Conservation (phyloP, 108 stramenopile species). For the Fragilaria radians region DNA sequence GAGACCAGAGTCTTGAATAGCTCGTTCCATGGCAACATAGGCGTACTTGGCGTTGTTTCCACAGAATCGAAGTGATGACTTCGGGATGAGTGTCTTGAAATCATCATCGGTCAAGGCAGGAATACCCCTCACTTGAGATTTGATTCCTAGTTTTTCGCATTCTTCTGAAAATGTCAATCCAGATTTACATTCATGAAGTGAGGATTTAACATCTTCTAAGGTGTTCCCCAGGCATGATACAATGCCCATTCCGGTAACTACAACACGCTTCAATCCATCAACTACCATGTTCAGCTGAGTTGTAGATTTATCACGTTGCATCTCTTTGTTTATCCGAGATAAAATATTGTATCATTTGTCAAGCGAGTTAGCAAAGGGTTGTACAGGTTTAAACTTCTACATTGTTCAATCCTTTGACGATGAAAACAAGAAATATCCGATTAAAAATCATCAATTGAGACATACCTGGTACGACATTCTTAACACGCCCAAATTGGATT, state of each 20-base stretch:
- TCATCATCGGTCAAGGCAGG: conserved; percentile 69
- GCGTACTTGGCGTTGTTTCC: conserved; percentile 88
- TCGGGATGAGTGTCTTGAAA: conserved; percentile 83
- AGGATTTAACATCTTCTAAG: conserved; percentile 76
- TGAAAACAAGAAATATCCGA: no score
- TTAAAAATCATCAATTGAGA: no score
- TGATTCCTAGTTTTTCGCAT: conserved; percentile 84
- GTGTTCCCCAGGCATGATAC: conserved; percentile 88
- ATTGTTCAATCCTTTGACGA: no score
- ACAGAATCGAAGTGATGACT: conserved; percentile 73
- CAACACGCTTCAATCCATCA: conserved; percentile 50
- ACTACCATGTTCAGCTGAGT: conserved; percentile 29
- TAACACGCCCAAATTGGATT: no score
- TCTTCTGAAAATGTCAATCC: conserved; percentile 71
- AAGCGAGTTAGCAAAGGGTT: no score
- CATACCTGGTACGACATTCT: no score
- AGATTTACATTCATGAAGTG: conserved; percentile 51
- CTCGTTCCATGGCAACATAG: conserved; percentile 81
- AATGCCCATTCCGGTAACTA: conserved; percentile 92
- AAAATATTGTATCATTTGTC: no score
- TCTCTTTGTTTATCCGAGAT: no score
- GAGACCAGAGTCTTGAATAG: conserved; percentile 74
- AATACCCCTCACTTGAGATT: conserved; percentile 72
- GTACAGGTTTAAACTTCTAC: no score
- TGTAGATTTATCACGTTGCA: no score